These are phyloP conservation scores for Atkinsonella hypoxylon DNA, from an alignment of 2,329 filamentous ascomycete species.

Conservation along the genomic window DNA sequence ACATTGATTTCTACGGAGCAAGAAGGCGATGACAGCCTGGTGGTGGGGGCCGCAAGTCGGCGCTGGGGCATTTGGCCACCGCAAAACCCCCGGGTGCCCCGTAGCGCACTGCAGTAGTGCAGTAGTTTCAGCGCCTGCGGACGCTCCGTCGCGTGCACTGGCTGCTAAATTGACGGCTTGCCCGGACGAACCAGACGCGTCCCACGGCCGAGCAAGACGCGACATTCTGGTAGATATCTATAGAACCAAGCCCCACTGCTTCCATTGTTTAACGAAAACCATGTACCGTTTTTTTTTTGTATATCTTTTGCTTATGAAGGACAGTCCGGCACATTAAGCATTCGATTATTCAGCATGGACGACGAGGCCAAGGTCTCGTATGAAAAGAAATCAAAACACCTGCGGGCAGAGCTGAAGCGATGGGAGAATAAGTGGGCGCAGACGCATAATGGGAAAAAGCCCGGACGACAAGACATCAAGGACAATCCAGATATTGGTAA, in stretches of 20 bases:
- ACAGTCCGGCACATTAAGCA: background rate
- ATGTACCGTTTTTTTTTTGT: background rate
- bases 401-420: slow-evolving; percentile 59
- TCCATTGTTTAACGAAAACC: background rate
- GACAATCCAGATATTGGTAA: slow-evolving; percentile 58
- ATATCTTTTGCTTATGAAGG: too few relatives aligned
- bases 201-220: background rate
- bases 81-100: too few relatives aligned
- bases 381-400: slow-evolving; percentile 36
- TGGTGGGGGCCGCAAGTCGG: background rate
- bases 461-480: slow-evolving; percentile 65
- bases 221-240: background rate
- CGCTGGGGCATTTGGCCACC: too few relatives aligned
- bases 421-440: slow-evolving; percentile 62
- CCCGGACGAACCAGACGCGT: background rate
- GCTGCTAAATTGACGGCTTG: background rate
- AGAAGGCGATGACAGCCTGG: background rate
- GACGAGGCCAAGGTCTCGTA: slow-evolving; percentile 30
- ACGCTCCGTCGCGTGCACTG: background rate
- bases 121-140: background rate
- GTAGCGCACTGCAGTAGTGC: background rate
- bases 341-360: slow-evolving; percentile 29
- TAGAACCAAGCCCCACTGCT: background rate
- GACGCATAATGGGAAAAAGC: slow-evolving; percentile 54
- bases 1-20: background rate